A percentile compares a stretch with the other conserved stretches of the same genome.
These are phyloP conservation scores for Skeletonema menzelii DNA, from an alignment of 108 stramenopile species.

Conservation along the genomic window DNA sequence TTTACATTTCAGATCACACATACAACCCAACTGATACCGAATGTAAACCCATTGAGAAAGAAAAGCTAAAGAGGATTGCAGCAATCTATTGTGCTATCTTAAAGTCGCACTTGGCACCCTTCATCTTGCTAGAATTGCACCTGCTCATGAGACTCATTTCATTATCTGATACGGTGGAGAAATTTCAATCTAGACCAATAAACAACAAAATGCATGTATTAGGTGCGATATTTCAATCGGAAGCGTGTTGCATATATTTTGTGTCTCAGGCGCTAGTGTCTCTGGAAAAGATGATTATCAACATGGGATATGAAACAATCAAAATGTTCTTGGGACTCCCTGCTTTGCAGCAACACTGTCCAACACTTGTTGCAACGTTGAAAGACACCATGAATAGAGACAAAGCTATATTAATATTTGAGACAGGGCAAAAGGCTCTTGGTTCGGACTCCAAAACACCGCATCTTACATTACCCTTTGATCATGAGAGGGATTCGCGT, in stretches of 20 bases:
- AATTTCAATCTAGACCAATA: neutral
- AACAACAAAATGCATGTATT: slow-evolving; percentile 14
- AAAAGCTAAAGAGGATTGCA: slow-evolving; percentile 47
- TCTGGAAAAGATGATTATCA: slow-evolving; percentile 32
- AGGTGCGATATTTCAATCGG: slow-evolving; percentile 20
- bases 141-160: slow-evolving; percentile 66
- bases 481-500: slow-evolving; percentile 70
- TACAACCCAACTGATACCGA: neutral
- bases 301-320: slow-evolving; percentile 28
- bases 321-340: slow-evolving; percentile 31
- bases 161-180: slow-evolving; percentile 9
- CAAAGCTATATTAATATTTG: slow-evolving; percentile 22
- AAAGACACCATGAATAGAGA: slow-evolving; percentile 20
- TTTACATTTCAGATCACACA: neutral
- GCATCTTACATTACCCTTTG: slow-evolving; percentile 74
- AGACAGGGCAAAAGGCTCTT: slow-evolving; percentile 28
- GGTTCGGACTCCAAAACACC: slow-evolving; percentile 42
- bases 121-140: slow-evolving; percentile 70
- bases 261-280: slow-evolving; percentile 33
- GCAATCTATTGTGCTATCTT: slow-evolving; percentile 62
- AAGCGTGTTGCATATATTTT: slow-evolving; percentile 46
- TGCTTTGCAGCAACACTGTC: slow-evolving; percentile 22
- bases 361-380: slow-evolving; percentile 15
- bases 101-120: slow-evolving; percentile 63
- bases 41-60: neutral